Percentiles rank a stretch among this genome's conserved stretches.
phyloP scores from a whole-genome alignment of 768 basidiomycete genomes.

The Leccinum boreale region DNA sequence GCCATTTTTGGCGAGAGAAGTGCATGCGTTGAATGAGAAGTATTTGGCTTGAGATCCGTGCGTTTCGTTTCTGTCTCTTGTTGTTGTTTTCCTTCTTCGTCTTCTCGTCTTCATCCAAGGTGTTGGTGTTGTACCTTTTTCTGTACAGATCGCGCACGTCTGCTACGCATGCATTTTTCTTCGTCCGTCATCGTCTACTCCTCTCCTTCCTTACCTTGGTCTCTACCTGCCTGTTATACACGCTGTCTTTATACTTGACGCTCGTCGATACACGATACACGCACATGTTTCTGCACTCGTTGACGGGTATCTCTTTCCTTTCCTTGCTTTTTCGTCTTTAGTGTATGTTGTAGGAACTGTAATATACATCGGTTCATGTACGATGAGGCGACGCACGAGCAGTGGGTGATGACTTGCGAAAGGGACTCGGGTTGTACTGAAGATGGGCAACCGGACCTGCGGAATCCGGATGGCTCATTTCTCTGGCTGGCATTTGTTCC shows the following conservation, averaged over 20 bases:
- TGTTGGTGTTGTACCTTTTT: not conserved
- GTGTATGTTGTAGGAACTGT: not conserved
- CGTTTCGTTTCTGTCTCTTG: not conserved
- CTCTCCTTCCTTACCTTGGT: not conserved
- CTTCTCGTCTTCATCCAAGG: not conserved
- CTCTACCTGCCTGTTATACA: not conserved
- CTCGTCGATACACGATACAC: not conserved
- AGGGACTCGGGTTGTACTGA: no score
- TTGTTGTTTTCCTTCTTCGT: not conserved
- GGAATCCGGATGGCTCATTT: no score
- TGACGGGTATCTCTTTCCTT: not conserved
- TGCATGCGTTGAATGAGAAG: slow-evolving; percentile 83
- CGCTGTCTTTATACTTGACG: not conserved
- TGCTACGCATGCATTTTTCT: not conserved
- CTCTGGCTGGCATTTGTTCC: no score
- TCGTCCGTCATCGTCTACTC: not conserved
- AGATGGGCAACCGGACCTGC: no score
- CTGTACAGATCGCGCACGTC: not conserved
- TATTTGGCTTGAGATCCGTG: slow-evolving; percentile 47
- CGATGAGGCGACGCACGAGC: not conserved
- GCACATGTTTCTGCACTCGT: not conserved
- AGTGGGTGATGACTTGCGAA: no score
- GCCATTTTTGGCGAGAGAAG: slow-evolving; percentile 83
- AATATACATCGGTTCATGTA: not conserved
- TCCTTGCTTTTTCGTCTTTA: not conserved